These are phyloP conservation scores for Prunus dulcis DNA, from an alignment of 306 rosid species.

Conservation along the genomic window DNA sequence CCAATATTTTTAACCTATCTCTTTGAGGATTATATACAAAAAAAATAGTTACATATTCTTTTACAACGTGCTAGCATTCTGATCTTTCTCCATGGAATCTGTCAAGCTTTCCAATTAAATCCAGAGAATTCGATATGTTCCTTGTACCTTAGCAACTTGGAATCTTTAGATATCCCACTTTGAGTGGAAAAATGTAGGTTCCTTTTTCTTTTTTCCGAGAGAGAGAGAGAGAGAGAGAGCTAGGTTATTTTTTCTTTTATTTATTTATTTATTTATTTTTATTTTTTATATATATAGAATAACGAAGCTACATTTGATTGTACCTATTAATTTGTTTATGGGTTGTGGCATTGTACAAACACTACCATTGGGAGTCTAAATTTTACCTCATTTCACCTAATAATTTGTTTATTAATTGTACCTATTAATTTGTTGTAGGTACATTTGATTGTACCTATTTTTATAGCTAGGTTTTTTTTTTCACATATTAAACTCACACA, in stretches of 20 bases:
- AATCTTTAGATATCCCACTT: neutral
- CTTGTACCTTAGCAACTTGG: constrained; percentile 4
- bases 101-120: neutral
- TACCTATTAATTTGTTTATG: too few species aligned
- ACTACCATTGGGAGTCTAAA: too few species aligned
- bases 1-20: neutral
- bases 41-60: neutral
- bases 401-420: neutral
- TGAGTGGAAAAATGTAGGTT: neutral
- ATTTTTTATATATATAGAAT: too few species aligned
- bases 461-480: too few species aligned
- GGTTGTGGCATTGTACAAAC: too few species aligned
- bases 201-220: neutral
- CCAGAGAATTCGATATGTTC: constrained; percentile 17
- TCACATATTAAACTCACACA: too few species aligned
- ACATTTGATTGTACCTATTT: too few species aligned
- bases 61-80: neutral
- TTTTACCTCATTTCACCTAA: too few species aligned
- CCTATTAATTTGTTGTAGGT: neutral
- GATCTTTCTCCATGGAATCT: constrained; percentile 5
- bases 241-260: neutral
- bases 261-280: too few species aligned
- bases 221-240: neutral
- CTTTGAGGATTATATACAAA: neutral
- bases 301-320: too few species aligned